Base-by-base conservation (phyloP, 2,329 filamentous ascomycete species). In the Fusarium aywerte region DNA sequence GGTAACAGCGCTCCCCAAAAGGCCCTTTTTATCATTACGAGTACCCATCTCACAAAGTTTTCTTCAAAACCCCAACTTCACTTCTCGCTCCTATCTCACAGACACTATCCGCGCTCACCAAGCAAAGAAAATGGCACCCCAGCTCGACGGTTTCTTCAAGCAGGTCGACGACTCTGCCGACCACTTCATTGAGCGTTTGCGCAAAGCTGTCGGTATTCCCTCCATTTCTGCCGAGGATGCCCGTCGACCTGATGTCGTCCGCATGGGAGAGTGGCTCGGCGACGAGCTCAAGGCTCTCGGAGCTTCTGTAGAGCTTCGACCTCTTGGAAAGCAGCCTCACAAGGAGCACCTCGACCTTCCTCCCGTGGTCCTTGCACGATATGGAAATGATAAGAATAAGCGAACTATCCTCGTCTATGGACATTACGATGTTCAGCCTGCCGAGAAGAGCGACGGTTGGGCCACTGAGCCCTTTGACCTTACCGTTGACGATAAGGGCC, bases 401-500 rank as follows among this genome's bases (percentile, higher is more conserved):
- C 89, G 92, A 62, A 98, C 94, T 33, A 96, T 99, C 71, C 86
- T 99, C 65, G 93, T 99, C 44, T 99, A 99, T 77, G 96, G 96
- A 45, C 96, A 99, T 84, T 99, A 99, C 83, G 96, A 99, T 78
- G 96, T 99, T 33, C 96, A 99, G 82, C 96, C 96, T 25, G 96
- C 96, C 32, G 87, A 94, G 76, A 92, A 92, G 83, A 92, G 91
- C 71, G 96, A 99, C 74, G 96, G 96, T 69, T 99, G 96, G 96
- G 89, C 90, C 53, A 97, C 95, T 4, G 92, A 98, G 79, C 96
- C 96, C 7, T 99, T 98, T 79, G 89, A 92, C 64, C 86, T 99
- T 68, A 91, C 87, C 27, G 87, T 98, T 59, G 94, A 96, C 76
- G 89, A 93, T 68, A 92, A 97, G 81, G 95, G 90, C 66, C 90